Conservation (phyloP, 2,329 filamentous ascomycete genomes). For the Penicillium sp. region DNA sequence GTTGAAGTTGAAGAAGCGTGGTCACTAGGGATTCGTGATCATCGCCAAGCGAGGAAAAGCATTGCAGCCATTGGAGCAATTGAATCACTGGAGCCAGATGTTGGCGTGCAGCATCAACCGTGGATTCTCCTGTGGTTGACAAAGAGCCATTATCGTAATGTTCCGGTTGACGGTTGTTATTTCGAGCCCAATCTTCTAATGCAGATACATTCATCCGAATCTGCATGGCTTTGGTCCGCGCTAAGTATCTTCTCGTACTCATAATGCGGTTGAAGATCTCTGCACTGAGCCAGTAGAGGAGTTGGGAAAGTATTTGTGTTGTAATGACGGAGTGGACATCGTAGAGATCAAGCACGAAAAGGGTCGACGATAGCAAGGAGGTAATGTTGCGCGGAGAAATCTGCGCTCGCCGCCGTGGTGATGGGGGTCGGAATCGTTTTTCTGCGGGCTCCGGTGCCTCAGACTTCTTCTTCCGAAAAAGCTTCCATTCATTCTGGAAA, state of each 20-base stretch:
- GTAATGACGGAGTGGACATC: conserved; percentile 97
- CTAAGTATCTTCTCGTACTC: conserved; percentile 92
- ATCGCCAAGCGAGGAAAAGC: conserved; percentile 91
- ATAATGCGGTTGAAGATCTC: conserved; percentile 98
- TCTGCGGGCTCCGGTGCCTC: conserved; percentile 84
- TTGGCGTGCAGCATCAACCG: conserved; percentile 78
- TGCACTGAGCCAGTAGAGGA: conserved; percentile 94
- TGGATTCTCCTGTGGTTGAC: conserved; percentile 81
- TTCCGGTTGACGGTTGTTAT: conserved; percentile 91
- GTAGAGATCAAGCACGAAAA: conserved; percentile 98
- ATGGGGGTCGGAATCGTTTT: conserved; percentile 88
- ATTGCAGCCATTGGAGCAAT: conserved; percentile 94
- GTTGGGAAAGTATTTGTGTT: conserved; percentile 85
- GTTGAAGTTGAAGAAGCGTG: conserved; percentile 85
- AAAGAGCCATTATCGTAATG: conserved; percentile 94
- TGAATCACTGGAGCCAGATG: conserved; percentile 92
- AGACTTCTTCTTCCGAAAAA: conserved; percentile 90
- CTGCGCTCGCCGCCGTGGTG: conserved; percentile 89
- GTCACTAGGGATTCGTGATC: conserved; percentile 86
- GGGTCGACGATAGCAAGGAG: conserved; percentile 88
- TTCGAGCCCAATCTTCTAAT: conserved; percentile 92
- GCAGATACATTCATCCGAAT: conserved; percentile 98
- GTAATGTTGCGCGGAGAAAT: conserved; percentile 93
- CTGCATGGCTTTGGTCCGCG: conserved; percentile 98
- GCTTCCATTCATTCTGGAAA: conserved; percentile 98